Evolutionary conservation across 106 monocot genomes (phyloP).

Genomic region (Ottelia alismoides): DNA sequence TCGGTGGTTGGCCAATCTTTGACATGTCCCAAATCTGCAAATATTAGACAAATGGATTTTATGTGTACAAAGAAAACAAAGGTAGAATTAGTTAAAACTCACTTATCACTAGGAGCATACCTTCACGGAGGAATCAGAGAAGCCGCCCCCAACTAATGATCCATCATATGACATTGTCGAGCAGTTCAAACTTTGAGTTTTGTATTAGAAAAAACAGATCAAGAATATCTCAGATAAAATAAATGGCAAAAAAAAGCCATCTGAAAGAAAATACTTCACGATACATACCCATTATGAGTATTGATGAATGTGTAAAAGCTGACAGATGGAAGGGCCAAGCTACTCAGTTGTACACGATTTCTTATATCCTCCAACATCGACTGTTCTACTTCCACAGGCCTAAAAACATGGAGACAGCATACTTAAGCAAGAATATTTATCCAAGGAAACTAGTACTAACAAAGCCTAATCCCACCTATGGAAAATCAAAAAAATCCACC

Average conservation of each 20-base stretch:
- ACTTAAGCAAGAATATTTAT: too few relatives aligned
- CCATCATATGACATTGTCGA: conserved; percentile 85
- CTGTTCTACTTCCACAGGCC: conserved; percentile 64
- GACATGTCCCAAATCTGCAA: conserved; percentile 95
- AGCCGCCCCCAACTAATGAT: conserved; percentile 89
- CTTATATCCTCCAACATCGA: conserved; percentile 85
- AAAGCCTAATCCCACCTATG: too few relatives aligned
- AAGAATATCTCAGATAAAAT: not conserved
- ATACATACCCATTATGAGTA: conserved; percentile 74
- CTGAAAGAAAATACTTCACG: not conserved
- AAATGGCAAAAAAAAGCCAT: not conserved
- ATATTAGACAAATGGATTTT: not conserved
- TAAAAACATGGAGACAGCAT: too few relatives aligned
- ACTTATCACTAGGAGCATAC: conserved; percentile 8
- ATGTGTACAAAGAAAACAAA: conserved; percentile 6
- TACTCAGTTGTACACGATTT: conserved; percentile 76
- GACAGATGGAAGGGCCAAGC: conserved; percentile 87
- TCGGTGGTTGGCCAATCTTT: conserved; percentile 59
- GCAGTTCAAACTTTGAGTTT: conserved; percentile 84
- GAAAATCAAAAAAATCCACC: too few relatives aligned
- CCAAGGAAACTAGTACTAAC: too few relatives aligned
- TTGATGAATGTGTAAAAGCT: conserved; percentile 92
- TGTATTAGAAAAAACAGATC: not conserved
- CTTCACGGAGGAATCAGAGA: conserved; percentile 97
- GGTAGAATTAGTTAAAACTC: too few relatives aligned